phyloP scores from a whole-genome alignment of 495 filamentous ascomycete genomes.

The Pseudoneurospora amorphoporcata region DNA sequence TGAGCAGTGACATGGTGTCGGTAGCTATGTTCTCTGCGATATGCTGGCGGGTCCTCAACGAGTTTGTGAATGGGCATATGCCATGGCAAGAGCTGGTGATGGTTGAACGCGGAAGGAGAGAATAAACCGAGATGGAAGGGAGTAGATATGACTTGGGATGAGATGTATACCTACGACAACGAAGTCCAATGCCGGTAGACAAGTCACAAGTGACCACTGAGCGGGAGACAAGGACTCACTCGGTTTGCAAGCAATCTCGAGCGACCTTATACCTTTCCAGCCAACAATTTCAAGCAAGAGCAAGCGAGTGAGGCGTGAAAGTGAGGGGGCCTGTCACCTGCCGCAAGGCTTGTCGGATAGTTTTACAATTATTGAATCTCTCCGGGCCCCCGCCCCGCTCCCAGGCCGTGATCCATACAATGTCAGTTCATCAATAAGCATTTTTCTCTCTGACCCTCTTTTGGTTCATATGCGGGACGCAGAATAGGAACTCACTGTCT shows the following conservation, averaged over 20 bases:
- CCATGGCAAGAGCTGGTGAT: not conserved
- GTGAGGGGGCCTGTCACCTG: not conserved
- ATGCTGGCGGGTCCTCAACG: not conserved
- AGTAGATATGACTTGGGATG: not conserved
- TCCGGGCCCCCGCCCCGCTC: not conserved
- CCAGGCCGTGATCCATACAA: not conserved
- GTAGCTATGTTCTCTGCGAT: not conserved
- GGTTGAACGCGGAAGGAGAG: not conserved
- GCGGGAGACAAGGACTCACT: not conserved
- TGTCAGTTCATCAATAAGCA: not conserved
- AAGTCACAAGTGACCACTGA: not conserved
- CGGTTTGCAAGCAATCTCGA: not conserved
- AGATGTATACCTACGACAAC: not conserved
- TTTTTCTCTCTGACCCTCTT: not conserved
- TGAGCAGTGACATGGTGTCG: slow-evolving; percentile 15
- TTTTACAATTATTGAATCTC: not conserved
- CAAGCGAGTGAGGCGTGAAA: not conserved
- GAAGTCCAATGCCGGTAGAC: not conserved
- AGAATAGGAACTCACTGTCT: not conserved
- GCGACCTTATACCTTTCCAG: not conserved
- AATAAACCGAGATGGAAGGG: not conserved
- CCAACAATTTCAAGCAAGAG: not conserved
- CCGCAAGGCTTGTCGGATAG: not conserved
- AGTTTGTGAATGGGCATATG: not conserved
- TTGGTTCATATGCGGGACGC: not conserved